phyloP scores from a whole-genome alignment of 257 asterid species.

The Buddleja alternifolia region DNA sequence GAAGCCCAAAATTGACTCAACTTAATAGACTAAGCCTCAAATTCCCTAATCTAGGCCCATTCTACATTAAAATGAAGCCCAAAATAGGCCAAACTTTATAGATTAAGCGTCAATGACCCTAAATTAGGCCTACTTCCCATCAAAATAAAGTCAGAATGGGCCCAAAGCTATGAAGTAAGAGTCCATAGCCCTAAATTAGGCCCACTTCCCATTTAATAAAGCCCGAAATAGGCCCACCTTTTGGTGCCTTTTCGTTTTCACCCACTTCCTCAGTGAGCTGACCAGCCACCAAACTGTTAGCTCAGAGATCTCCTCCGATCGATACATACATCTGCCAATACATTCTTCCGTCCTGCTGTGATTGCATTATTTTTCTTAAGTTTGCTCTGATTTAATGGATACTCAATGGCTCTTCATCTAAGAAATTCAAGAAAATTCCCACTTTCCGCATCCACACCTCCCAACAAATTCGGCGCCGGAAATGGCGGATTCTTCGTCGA shows the following conservation, averaged over 20 bases:
- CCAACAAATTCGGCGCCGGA: slow-evolving; percentile 26
- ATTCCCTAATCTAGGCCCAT: too few relatives aligned
- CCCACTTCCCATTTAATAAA: too few relatives aligned
- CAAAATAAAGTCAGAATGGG: too few relatives aligned
- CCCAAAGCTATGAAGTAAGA: too few relatives aligned
- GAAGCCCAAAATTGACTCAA: too few relatives aligned
- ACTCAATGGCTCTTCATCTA: slow-evolving; percentile 41
- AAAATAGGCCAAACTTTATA: too few relatives aligned
- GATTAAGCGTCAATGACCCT: too few relatives aligned
- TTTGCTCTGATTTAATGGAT: slow-evolving; percentile 34
- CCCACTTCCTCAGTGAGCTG: neutral
- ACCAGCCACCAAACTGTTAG: slow-evolving; percentile 4
- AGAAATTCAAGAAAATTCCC: slow-evolving; percentile 30
- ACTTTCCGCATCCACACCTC: slow-evolving; percentile 15
- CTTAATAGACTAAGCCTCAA: too few relatives aligned
- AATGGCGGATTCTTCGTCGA: slow-evolving; percentile 51
- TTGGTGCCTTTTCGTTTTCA: neutral
- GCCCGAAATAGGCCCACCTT: too few relatives aligned
- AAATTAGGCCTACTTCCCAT: too few relatives aligned
- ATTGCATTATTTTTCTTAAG: neutral
- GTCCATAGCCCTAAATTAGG: too few relatives aligned
- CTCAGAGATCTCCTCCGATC: slow-evolving; percentile 16
- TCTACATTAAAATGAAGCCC: too few relatives aligned
- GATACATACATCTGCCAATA: neutral
- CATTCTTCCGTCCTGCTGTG: neutral